A percentile compares a stretch with the other conserved stretches of the same genome.
These are phyloP conservation scores for Globisporangium paddicum DNA, from an alignment of 352 stramenopile species.

Conservation along the genomic window DNA sequence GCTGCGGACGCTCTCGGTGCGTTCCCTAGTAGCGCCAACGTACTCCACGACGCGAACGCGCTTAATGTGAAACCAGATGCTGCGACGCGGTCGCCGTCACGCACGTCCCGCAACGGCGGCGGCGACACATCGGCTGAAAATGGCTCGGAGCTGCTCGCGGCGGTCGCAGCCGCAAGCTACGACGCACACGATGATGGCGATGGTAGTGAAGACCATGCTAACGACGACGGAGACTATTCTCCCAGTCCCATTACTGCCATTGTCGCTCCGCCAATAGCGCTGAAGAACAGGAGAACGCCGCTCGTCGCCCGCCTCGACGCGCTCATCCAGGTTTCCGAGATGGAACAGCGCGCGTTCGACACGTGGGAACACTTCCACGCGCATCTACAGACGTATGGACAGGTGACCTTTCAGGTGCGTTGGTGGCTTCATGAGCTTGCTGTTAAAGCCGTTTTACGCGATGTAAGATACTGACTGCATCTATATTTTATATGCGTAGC, in stretches of 20 bases:
- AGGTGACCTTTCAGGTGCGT: conserved; percentile 19
- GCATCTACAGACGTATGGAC: conserved; percentile 16
- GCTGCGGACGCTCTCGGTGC: background rate
- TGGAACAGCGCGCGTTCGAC: conserved; percentile 19
- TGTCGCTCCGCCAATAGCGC: background rate
- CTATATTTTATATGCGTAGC: conserved; percentile 8
- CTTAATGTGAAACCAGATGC: background rate
- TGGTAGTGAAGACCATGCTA: background rate
- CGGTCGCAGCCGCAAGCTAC: background rate
- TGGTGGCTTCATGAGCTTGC: background rate
- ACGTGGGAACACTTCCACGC: conserved; percentile 27
- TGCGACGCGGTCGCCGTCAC: background rate
- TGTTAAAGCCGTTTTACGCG: too few species aligned
- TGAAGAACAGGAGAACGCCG: conserved; percentile 1
- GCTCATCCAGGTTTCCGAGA: conserved; percentile 15
- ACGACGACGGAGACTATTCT: background rate
- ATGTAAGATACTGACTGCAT: too few species aligned
- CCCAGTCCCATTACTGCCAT: background rate
- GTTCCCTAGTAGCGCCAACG: background rate
- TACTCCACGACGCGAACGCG: background rate
- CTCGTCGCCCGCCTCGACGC: conserved; percentile 17
- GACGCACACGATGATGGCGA: background rate
- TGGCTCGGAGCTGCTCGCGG: background rate
- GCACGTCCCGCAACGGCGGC: background rate
- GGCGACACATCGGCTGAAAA: background rate